These are phyloP conservation scores for Neurospora terricola DNA, from an alignment of 495 filamentous ascomycete genomes.

Conservation along the genomic window DNA sequence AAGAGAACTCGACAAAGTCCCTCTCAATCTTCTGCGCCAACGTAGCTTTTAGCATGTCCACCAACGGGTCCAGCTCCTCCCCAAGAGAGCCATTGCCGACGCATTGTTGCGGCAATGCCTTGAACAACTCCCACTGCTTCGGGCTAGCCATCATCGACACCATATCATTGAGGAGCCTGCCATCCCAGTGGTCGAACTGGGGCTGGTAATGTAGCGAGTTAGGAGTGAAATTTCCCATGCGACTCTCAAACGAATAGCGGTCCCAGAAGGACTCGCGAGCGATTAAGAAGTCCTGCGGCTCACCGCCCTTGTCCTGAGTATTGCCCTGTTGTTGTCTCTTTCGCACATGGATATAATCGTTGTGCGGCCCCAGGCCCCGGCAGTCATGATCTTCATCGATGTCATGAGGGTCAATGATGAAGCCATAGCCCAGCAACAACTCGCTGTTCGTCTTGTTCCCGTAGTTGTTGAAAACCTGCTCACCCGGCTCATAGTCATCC, in stretches of 20 bases:
- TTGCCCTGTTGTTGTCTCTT: constrained; percentile 17
- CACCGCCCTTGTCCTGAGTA: neutral
- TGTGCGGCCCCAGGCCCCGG: constrained; percentile 21
- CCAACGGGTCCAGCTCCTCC: constrained; percentile 4
- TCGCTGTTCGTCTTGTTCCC: constrained; percentile 44
- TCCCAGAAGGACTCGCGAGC: constrained; percentile 27
- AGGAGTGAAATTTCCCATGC: constrained; percentile 9
- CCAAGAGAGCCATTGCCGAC: neutral
- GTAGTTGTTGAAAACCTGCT: constrained; percentile 46
- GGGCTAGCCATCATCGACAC: constrained; percentile 11
- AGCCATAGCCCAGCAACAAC: constrained; percentile 44
- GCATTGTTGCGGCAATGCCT: neutral
- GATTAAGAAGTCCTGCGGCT: constrained; percentile 28
- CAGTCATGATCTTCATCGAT: neutral
- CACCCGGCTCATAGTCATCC: constrained; percentile 19
- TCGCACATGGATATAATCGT: constrained; percentile 40
- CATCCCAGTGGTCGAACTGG: constrained; percentile 31
- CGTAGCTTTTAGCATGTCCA: constrained; percentile 12
- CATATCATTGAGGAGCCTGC: constrained; percentile 29
- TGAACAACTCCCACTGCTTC: constrained; percentile 4
- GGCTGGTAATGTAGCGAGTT: constrained; percentile 16
- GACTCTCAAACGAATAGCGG: constrained; percentile 24
- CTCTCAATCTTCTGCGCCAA: constrained; percentile 19
- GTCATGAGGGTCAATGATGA: constrained; percentile 28
- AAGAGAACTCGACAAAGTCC: constrained; percentile 9